Evolutionary conservation across 768 basidiomycete species (phyloP).

Genomic region (Lentinula raphanica): DNA sequence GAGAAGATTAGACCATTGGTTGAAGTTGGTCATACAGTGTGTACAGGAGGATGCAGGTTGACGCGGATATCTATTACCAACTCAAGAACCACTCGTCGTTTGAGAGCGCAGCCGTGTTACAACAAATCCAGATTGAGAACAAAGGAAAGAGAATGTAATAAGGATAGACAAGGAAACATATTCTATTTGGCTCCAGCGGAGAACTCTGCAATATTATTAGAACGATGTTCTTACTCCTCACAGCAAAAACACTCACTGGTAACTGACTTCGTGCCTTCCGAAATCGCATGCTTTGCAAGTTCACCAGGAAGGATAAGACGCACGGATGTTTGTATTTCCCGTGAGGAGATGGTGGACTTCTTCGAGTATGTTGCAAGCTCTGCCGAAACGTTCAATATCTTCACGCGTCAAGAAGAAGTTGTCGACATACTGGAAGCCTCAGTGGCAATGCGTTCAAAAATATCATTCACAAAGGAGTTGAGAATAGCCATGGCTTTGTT

Average conservation of each 20-base stretch:
- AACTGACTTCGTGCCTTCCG: slow-evolving; percentile 74
- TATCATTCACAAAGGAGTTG: slow-evolving; percentile 82
- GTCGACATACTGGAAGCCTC: slow-evolving; percentile 58
- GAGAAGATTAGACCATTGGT: no score
- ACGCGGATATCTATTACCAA: no score
- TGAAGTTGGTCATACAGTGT: no score
- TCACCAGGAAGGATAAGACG: slow-evolving; percentile 82
- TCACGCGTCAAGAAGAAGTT: not conserved
- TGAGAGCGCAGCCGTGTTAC: not conserved
- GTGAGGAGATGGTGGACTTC: slow-evolving; percentile 89
- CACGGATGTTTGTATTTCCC: slow-evolving; percentile 84
- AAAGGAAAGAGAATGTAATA: slow-evolving; percentile 6
- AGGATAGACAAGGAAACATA: slow-evolving; percentile 1
- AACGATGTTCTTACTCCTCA: not conserved
- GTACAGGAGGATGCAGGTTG: no score
- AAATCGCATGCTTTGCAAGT: slow-evolving; percentile 84
- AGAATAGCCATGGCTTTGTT: slow-evolving; percentile 85
- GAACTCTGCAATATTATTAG: slow-evolving; percentile 35
- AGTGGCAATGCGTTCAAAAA: slow-evolving; percentile 75
- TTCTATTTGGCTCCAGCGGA: slow-evolving; percentile 44
- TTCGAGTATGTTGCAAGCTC: slow-evolving; percentile 83
- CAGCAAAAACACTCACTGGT: slow-evolving; percentile 38
- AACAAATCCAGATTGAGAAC: not conserved
- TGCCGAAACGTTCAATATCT: slow-evolving; percentile 16
- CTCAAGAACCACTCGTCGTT: no score